A percentile compares a stretch with the other conserved stretches of the same genome.
These are phyloP conservation scores for Mortierella sp. DNA, from an alignment of 371 early-diverging fungal species.

Conservation along the genomic window DNA sequence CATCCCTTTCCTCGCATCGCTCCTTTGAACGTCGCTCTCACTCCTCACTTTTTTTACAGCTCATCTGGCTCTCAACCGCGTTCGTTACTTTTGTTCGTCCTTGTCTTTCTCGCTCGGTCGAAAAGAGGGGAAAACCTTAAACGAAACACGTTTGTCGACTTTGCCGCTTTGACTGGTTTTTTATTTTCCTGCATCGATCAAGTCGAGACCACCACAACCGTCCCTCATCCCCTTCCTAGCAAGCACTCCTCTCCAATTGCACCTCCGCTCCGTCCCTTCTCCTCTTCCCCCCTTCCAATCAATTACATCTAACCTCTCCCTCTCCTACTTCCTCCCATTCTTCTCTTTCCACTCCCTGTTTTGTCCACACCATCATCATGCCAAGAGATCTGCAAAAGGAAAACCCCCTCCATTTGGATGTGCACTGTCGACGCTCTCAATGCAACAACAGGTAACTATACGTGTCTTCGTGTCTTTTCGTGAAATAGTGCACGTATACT, in stretches of 20 bases:
- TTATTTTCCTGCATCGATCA: neutral
- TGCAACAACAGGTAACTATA: neutral
- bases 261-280: neutral
- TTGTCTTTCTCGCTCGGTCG: neutral
- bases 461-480: neutral
- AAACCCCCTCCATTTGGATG: neutral
- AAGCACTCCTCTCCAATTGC: neutral
- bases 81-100: neutral
- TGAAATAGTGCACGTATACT: neutral
- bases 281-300: neutral
- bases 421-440: neutral
- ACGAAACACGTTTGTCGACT: neutral
- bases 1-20: neutral
- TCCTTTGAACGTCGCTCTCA: neutral
- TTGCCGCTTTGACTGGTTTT: neutral
- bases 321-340: too few species aligned
- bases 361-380: neutral
- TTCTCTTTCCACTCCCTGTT: neutral
- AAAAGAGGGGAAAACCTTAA: neutral
- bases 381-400: conserved; percentile 5
- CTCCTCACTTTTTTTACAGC: neutral
- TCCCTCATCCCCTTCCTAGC: neutral
- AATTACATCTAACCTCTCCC: neutral
- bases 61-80: neutral
- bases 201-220: neutral